Evolutionary conservation across 768 basidiomycete genomes (phyloP), one percentile per base, ranked within the genome.

Genomic region (Podaxis sp.): DNA sequence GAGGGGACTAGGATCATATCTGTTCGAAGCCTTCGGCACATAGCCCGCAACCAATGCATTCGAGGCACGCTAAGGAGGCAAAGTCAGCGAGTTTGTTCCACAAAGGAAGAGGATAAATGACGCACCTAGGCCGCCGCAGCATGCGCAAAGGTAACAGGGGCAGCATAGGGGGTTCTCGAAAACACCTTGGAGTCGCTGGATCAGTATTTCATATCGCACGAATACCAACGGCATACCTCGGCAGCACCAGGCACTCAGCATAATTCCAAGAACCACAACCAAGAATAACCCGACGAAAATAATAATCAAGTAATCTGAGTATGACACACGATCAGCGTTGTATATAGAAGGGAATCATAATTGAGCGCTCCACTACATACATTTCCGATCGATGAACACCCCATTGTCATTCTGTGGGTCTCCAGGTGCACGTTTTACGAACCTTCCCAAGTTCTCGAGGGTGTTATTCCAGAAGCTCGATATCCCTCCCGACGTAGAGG

Each of bases 141-240:
- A 89, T 3, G 88, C 88, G 65, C 88, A 89, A 7, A 88, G 76
- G 70, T 90, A 90, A 68, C 88, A 89, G 0, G 88, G 88, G 66
- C 86, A 88, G 66, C 87, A 89, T 0, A 82, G 74, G 2, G 87
- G 87, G 62, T 89, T 89, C 64, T 84, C 68, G 67, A 87, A 88
- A 0, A 82, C 70, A 15, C 82, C 84, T 85, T 53, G 11, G 44
- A 36, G 52, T 17, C 22, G 11, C n/a, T 40, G 9, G 33, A 24
- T 42, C 38, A n/a, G 60, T 33, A 7, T 30, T 30, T 40, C 26
- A 55, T 6, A 55, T 22, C 19, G 24, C 30, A 56, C 39, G 61
- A 64, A 52, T 66, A 69, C n/a, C 17, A 11, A 28, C 5, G 8
- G 63, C 72, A 46, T 66, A 80, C 87, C 84, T 76, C 73, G 75